phyloP scores from a whole-genome alignment of 1,284 basidiomycete species.

The Melampsora larici-populina region DNA sequence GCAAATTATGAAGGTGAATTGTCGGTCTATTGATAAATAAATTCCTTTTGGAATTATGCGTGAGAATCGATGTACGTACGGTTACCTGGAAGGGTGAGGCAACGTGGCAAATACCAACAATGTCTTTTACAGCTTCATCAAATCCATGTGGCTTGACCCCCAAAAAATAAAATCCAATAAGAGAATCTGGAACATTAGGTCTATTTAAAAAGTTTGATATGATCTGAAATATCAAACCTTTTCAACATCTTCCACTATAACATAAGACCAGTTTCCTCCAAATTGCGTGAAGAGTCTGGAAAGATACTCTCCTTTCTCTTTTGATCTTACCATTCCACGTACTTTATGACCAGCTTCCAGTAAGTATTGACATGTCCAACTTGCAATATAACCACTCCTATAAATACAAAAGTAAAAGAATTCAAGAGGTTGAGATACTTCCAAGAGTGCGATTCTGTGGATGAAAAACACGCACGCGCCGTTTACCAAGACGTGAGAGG shows the following conservation, averaged over 20 bases:
- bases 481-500: neutral
- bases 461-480: slow-evolving; percentile 3
- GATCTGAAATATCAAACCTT: slow-evolving; percentile 41
- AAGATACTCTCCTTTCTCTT: slow-evolving; percentile 56
- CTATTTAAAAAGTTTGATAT: neutral
- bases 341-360: slow-evolving; percentile 53
- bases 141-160: slow-evolving; percentile 46
- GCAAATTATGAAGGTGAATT: too few species aligned
- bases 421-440: neutral
- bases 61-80: too few species aligned
- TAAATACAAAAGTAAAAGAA: neutral
- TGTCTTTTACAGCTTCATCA: slow-evolving; percentile 55
- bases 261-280: slow-evolving; percentile 48
- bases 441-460: neutral
- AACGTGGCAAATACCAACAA: slow-evolving; percentile 51
- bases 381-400: slow-evolving; percentile 49
- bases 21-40: too few species aligned
- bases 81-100: slow-evolving; percentile 31
- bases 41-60: too few species aligned
- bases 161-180: neutral
- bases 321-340: slow-evolving; percentile 55
- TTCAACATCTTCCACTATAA: slow-evolving; percentile 54
- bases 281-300: slow-evolving; percentile 51
- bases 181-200: neutral
- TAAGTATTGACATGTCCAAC: slow-evolving; percentile 50